Evolutionary conservation across 768 basidiomycete genomes (phyloP).

Genomic region (Boletellus ananiceps): DNA sequence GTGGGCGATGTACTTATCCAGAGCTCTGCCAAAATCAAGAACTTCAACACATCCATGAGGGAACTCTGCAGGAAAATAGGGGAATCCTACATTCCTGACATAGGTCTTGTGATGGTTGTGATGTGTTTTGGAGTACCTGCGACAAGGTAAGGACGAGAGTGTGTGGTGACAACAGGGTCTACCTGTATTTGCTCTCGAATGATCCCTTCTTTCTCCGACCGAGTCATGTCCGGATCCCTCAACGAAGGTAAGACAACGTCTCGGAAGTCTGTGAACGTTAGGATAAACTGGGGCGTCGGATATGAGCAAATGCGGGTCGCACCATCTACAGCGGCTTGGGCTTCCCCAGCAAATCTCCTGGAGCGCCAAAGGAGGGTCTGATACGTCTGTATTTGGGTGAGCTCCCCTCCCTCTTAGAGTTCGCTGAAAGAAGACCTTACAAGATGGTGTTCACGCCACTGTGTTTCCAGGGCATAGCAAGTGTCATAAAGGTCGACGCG

Average conservation of each 20-base stretch:
- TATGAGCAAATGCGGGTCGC: background rate
- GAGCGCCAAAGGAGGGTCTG: conserved; percentile 16
- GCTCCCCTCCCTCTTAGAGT: background rate
- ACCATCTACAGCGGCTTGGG: conserved; percentile 18
- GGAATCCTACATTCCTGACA: conserved; percentile 16
- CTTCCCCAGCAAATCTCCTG: conserved; percentile 18
- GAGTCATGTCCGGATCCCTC: conserved; percentile 2
- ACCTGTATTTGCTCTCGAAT: conserved; percentile 17
- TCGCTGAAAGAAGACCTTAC: background rate
- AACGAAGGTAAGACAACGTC: conserved; percentile 15
- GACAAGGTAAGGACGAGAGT: conserved; percentile 1
- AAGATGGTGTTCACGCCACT: conserved; percentile 14
- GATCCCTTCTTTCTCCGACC: conserved; percentile 11
- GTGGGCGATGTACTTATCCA: conserved; percentile 12
- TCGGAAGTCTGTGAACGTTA: conserved; percentile 9
- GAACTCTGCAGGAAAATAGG: background rate
- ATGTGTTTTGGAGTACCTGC: conserved; percentile 12
- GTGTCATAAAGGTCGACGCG: conserved; percentile 8
- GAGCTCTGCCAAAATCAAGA: conserved; percentile 11
- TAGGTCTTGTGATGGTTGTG: conserved; percentile 16
- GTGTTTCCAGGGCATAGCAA: conserved; percentile 9
- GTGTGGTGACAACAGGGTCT: background rate
- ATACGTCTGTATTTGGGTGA: conserved; percentile 10
- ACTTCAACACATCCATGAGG: background rate
- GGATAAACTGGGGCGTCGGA: background rate